A percentile compares a stretch with the other conserved stretches of the same genome.
These are phyloP conservation scores for Cucumis cinereus DNA, from an alignment of 306 rosid species.

Conservation along the genomic window DNA sequence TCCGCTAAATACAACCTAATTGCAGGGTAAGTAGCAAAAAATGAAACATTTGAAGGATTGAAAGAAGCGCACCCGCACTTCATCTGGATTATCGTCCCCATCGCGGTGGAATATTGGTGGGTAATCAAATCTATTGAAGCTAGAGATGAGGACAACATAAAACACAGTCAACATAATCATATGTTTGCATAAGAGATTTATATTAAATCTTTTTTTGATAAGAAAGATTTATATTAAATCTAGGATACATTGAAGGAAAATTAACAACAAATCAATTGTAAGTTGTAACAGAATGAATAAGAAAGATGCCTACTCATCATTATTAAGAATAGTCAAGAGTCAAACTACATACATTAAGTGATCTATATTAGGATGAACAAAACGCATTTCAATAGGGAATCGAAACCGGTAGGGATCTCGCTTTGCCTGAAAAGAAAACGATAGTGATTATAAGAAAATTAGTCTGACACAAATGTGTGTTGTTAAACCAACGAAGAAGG, in stretches of 20 bases:
- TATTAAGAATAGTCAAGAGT: background rate
- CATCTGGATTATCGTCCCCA: constrained; percentile 62
- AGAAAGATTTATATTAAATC: background rate
- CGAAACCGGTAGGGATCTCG: constrained; percentile 92
- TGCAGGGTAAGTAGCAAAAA: background rate
- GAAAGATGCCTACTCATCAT: background rate
- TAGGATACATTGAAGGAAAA: background rate
- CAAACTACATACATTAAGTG: constrained; percentile 62
- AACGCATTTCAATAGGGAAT: constrained; percentile 91
- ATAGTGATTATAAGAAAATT: background rate
- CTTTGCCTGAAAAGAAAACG: constrained; percentile 57
- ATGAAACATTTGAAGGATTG: constrained; percentile 9
- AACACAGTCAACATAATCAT: constrained; percentile 9
- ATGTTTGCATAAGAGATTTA: background rate
- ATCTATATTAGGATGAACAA: constrained; percentile 82
- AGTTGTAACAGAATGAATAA: background rate
- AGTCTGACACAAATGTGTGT: constrained; percentile 1
- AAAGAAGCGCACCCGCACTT: constrained; percentile 60
- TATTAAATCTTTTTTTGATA: background rate
- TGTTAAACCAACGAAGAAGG: background rate
- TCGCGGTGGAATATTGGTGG: constrained; percentile 83
- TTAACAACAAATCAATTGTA: background rate
- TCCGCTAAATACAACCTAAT: background rate
- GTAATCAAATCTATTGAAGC: constrained; percentile 80
- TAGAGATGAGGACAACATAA: constrained; percentile 33